Percentiles rank a stretch among this genome's conserved stretches.
Conservation (phyloP, 768 basidiomycete genomes). For the Hypsizygus marmoreus region DNA sequence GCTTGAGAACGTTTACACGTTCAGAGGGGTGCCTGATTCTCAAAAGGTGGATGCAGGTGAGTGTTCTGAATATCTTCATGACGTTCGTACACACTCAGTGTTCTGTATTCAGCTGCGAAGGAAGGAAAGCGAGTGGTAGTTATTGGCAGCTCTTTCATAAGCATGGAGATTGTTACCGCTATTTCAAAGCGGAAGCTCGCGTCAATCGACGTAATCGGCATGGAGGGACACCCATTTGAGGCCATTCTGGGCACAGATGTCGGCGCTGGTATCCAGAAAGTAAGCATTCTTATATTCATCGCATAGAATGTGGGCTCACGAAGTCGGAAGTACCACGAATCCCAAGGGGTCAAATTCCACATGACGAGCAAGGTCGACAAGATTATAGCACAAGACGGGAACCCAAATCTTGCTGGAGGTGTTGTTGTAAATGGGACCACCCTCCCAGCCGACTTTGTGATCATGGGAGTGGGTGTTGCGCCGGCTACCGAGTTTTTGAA, state of each 20-base stretch:
- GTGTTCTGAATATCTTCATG: conserved; percentile 10
- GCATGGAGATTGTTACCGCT: conserved; percentile 89
- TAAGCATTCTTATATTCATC: conserved; percentile 23
- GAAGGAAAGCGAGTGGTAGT: conserved; percentile 79
- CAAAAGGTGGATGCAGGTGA: conserved; percentile 71
- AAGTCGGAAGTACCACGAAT: conserved; percentile 66
- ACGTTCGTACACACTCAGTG: not conserved
- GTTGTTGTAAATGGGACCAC: conserved; percentile 67
- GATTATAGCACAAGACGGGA: conserved; percentile 56
- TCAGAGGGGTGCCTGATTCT: conserved; percentile 71
- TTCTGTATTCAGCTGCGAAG: conserved; percentile 47
- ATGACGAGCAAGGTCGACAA: conserved; percentile 70
- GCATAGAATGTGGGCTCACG: not conserved
- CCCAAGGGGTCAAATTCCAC: conserved; percentile 84
- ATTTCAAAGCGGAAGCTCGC: conserved; percentile 73
- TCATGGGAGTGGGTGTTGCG: conserved; percentile 86
- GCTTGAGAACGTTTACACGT: conserved; percentile 74
- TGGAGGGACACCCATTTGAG: conserved; percentile 82
- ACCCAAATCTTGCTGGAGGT: conserved; percentile 57
- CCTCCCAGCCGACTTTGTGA: conserved; percentile 72
- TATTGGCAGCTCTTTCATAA: conserved; percentile 89
- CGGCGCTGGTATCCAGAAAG: conserved; percentile 77
- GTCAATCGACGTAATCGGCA: conserved; percentile 82
- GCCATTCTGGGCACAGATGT: conserved; percentile 78
- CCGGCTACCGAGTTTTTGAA: conserved; percentile 83